A percentile compares a stretch with the other conserved stretches of the same genome.
Conservation (phyloP, 768 basidiomycete species). For the Tricholoma sp. region DNA sequence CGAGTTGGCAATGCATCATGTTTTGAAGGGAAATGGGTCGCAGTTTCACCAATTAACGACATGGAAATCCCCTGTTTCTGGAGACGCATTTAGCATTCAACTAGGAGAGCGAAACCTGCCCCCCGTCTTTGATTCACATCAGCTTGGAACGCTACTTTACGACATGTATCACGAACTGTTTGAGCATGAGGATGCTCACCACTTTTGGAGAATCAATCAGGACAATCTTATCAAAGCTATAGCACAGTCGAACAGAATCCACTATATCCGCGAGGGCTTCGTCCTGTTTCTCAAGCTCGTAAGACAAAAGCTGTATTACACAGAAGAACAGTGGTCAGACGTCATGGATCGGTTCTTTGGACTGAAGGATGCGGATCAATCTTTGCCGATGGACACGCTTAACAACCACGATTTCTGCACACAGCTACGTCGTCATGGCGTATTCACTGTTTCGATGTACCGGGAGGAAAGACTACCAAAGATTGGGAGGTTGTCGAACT, state of each 20-base stretch:
- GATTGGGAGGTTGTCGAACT: conserved; percentile 19
- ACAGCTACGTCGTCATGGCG: conserved; percentile 25
- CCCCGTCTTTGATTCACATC: conserved; percentile 15
- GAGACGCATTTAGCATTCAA: conserved; percentile 14
- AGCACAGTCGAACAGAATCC: conserved; percentile 10
- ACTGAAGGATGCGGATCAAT: conserved; percentile 15
- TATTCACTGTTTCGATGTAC: conserved; percentile 14
- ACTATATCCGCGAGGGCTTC: conserved; percentile 29
- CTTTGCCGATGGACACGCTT: conserved; percentile 22
- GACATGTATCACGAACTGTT: conserved; percentile 36
- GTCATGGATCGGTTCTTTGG: conserved; percentile 26
- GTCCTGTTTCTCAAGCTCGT: conserved; percentile 25
- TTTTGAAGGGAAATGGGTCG: conserved; percentile 1
- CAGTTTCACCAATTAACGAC: conserved; percentile 33
- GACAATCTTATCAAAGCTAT: conserved; percentile 13
- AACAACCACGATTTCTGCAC: conserved; percentile 29
- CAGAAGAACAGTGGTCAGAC: conserved; percentile 19
- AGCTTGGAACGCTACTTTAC: conserved; percentile 32
- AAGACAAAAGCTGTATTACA: conserved; percentile 6
- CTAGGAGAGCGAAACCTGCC: neutral
- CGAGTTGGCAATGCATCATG: conserved; percentile 19
- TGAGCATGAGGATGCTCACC: conserved; percentile 24
- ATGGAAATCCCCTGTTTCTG: conserved; percentile 29
- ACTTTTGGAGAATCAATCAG: conserved; percentile 12
- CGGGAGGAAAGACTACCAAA: neutral